Evolutionary conservation across 1,139 yeast genomes (phyloP).

Genomic region (Kurtzmaniella natalensis): DNA sequence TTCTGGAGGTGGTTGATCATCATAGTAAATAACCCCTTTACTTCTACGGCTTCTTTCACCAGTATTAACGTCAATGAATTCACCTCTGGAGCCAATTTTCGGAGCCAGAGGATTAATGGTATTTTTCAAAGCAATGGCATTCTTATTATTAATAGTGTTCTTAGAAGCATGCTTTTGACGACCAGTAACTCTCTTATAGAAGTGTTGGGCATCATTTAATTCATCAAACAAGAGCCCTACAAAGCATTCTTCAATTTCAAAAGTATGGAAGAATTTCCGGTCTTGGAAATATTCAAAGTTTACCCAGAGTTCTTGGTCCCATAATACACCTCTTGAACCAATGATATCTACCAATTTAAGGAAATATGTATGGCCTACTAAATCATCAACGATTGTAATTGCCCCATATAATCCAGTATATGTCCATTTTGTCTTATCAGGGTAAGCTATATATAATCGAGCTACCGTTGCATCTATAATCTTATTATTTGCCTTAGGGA

Average conservation of each 20-base stretch:
- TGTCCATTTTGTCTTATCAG: conserved; percentile 76
- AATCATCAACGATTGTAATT: conserved; percentile 78
- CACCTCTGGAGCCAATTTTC: conserved; percentile 74
- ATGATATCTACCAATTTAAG: conserved; percentile 80
- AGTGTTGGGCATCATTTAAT: conserved; percentile 80
- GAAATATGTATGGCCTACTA: conserved; percentile 91
- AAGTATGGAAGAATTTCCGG: conserved; percentile 89
- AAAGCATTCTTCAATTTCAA: conserved; percentile 86
- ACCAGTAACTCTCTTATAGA: conserved; percentile 68
- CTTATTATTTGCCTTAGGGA: conserved; percentile 86
- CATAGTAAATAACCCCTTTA: conserved; percentile 66
- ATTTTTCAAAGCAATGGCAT: conserved; percentile 75
- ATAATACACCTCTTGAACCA: conserved; percentile 80
- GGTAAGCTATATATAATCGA: conserved; percentile 82
- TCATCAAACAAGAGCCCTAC: conserved; percentile 92
- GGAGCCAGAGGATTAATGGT: conserved; percentile 29
- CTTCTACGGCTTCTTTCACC: conserved; percentile 55
- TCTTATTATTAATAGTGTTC: conserved; percentile 78
- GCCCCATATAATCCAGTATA: conserved; percentile 92
- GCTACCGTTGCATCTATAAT: conserved; percentile 90
- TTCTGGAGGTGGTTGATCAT: conserved; percentile 78
- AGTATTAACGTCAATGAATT: conserved; percentile 40
- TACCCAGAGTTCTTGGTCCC: conserved; percentile 95
- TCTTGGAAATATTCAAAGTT: conserved; percentile 90
- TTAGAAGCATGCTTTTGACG: conserved; percentile 82